phyloP scores from a whole-genome alignment of 148 eudicot genomes.

The Beta vulgaris region DNA sequence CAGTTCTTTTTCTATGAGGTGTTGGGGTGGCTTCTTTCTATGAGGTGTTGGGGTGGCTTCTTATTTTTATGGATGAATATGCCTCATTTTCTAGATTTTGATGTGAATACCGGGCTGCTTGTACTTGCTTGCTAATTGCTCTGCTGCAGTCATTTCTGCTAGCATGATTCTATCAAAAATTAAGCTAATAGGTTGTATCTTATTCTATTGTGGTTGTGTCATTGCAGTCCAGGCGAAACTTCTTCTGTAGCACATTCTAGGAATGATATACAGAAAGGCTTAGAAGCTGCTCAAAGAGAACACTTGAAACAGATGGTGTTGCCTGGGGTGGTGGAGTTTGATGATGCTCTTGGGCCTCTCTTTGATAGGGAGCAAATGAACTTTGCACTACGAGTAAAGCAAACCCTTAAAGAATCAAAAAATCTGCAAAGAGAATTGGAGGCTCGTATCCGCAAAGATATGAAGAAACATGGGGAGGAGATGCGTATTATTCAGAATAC shows the following conservation, averaged over 20 bases:
- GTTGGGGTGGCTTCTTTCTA: background rate
- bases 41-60: background rate
- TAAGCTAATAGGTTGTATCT: background rate
- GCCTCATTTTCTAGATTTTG: background rate
- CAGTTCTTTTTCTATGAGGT: background rate
- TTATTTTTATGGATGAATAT: background rate
- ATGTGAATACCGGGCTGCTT: background rate
- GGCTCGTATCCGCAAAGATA: conserved; percentile 48
- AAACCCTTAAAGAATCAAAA: conserved; percentile 54
- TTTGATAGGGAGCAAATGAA: conserved; percentile 45
- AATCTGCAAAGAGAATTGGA: conserved; percentile 65
- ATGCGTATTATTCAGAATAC: conserved; percentile 52
- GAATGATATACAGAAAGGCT: conserved; percentile 57
- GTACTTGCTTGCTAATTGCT: background rate
- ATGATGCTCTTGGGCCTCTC: conserved; percentile 43
- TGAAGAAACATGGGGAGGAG: conserved; percentile 72
- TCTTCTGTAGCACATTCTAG: conserved; percentile 49
- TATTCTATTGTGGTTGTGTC: conserved; percentile 1
- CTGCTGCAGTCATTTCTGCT: background rate
- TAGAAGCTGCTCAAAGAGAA: conserved; percentile 65
- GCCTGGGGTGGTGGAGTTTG: conserved; percentile 56
- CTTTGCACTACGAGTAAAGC: conserved; percentile 53
- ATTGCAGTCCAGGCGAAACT: conserved; percentile 48
- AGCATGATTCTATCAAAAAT: background rate
- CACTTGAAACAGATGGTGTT: conserved; percentile 61